Evolutionary conservation across 2,329 filamentous ascomycete species (phyloP), one percentile per base, ranked within the genome.

Genomic region (Elsinoe necatrix): DNA sequence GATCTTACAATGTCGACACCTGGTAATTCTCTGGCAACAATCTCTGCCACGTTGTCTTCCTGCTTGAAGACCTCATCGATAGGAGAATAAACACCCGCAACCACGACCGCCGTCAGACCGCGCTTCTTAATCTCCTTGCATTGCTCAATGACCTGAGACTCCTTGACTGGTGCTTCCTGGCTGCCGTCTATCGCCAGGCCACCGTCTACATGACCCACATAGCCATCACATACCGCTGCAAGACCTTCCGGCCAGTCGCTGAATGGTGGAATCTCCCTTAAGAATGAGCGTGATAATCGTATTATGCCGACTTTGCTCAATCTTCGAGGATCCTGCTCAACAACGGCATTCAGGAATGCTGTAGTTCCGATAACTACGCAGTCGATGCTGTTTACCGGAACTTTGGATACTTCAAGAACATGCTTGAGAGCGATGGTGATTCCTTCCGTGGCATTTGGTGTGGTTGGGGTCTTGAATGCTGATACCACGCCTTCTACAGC

Each of bases 31-130:
- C 71, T 67, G 23, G 70, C 69, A 16, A 82, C 67, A 41, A 81
- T 77, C 2, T 70, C 68, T 2, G 72, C 71, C 2, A 77, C 78
- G 2, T 71, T 66, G 37, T 77, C 69, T 65, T 82, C 80, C 63
- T 83, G 80, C 41, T 66, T 67, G 61, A 75, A 75, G 2, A 72
- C 61, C 8, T 76, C 74, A 63, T 84, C 80, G 21, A 82, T 78
- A 0, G 80, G 80, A 7, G 77, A 79, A 66, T 80, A 83, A 7
- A 82, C 75, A 1, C 80, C 80, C 3, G 77, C 75, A 3, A 84
- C 69, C 0, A 81, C 80, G 1, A 84, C 69, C 37, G 72, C 73
- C 18, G 66, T 69, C 54, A 77, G 67, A 1, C 71, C 71, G 20
- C 72, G 71, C 35, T 71, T 69, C 62, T 72, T 73, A 61, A 77